Conservation (phyloP, 331 rosid genomes). For the Cydonia oblonga region DNA sequence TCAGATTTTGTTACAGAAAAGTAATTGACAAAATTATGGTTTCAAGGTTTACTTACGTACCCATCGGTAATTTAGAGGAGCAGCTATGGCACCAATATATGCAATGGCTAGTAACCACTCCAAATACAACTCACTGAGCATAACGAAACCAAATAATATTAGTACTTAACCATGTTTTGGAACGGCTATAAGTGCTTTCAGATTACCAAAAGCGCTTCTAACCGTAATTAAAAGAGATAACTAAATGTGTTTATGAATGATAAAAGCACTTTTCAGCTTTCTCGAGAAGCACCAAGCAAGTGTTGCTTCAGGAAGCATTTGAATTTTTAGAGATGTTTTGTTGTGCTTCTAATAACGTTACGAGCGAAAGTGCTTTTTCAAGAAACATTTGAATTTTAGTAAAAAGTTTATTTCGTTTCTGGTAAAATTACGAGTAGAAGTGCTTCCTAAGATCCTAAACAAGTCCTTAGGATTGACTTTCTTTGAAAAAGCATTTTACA, state of each 20-base stretch:
- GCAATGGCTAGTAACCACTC: constrained; percentile 90
- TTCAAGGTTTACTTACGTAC: constrained; percentile 6
- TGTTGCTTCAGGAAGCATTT: no score
- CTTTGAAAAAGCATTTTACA: not conserved
- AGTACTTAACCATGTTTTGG: not conserved
- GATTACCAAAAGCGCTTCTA: not conserved
- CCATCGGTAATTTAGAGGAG: constrained; percentile 90
- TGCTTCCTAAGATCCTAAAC: not conserved
- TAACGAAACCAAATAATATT: not conserved
- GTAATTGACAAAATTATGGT: not conserved
- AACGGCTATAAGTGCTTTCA: not conserved
- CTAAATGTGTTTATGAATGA: not conserved
- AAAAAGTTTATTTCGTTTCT: no score
- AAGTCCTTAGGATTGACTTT: not conserved
- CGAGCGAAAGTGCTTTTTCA: not conserved
- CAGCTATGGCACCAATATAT: constrained; percentile 68
- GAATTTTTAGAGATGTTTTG: no score
- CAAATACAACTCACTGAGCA: constrained; percentile 56
- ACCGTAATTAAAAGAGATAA: not conserved
- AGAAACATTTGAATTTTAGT: no score
- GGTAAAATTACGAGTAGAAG: not conserved
- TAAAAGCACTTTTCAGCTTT: not conserved
- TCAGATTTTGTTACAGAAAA: not conserved
- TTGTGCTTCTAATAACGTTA: not conserved
- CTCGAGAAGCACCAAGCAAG: not conserved